Evolutionary conservation across 345 rosid species (phyloP), one percentile per base, ranked within the genome.

Genomic region (Populus alba): DNA sequence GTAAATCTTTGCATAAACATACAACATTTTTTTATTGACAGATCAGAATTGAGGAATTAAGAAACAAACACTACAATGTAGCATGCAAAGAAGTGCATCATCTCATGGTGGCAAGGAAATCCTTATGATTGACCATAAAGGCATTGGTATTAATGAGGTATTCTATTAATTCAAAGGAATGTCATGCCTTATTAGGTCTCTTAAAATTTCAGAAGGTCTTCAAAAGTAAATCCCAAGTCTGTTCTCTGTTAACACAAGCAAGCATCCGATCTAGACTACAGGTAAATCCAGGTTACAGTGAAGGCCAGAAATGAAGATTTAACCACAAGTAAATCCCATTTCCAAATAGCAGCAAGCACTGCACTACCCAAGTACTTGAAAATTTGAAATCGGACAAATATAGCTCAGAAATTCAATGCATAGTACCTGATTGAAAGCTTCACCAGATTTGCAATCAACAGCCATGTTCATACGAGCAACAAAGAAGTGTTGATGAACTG

Each of bases 401-500:
- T 6, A 49, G 23, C 62, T 25, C 18, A 18, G 10, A 2, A 76
- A 72, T 25, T 59, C 68, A 45, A 68, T 25, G 78, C 39, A 76
- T 17, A 49, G 23, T 84, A 90, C 97, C 96, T 94, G 96, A 83
- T 94, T 94, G 75, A 82, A 87, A 76, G 97, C 85, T 89, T 94
- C 98, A 71, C 93, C 93, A n/a, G 97, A 91, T 85, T 83, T 91
- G 87, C 96, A 91, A 81, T 94, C 97, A 62, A 94, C 92, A 74
- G 94, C 91, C 97, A 92, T 91, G 81, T 94, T 91, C 97, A 92
- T 87, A 62, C 98, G 98, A 73, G 97, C 92, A 65, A 94, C 92
- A 78, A 92, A 94, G 83, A 94, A 92, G 78, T 94, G 98, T 73
- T 94, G 98, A 83, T 94, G 98, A 65, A 94, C 94, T 27, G 98